Evolutionary conservation across 768 basidiomycete species (phyloP).

Genomic region (Roridomyces roridus): DNA sequence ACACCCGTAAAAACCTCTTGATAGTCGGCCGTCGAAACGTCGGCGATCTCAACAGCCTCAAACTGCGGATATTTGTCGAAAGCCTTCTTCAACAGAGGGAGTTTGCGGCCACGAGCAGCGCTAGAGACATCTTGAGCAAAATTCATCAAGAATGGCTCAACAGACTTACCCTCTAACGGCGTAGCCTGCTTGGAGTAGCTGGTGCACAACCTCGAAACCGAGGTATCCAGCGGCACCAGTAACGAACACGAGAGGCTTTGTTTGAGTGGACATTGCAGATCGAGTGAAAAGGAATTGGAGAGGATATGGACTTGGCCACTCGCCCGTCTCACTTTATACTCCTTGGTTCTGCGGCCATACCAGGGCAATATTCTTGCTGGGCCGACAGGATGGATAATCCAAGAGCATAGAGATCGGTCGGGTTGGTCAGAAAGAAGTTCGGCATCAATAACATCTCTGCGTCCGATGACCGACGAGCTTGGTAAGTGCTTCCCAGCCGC

Average conservation of each 20-base stretch:
- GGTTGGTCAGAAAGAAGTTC: no score
- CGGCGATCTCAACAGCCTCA: conserved; percentile 23
- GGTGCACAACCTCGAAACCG: conserved; percentile 24
- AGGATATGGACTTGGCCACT: no score
- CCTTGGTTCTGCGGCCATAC: no score
- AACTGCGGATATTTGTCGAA: conserved; percentile 19
- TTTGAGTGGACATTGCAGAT: conserved; percentile 17
- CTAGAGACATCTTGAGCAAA: not conserved
- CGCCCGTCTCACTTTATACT: no score
- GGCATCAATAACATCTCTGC: no score
- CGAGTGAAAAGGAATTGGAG: not conserved
- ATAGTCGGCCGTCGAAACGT: conserved; percentile 23
- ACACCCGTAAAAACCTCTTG: not conserved
- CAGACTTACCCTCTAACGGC: conserved; percentile 20
- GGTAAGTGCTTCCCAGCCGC: no score
- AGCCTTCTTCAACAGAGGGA: conserved; percentile 19
- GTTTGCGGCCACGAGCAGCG: conserved; percentile 24
- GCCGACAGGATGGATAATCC: no score
- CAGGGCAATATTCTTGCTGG: no score
- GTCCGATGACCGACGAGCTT: no score
- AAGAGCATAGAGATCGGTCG: no score
- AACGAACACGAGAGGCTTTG: conserved; percentile 22
- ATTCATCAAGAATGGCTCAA: not conserved
- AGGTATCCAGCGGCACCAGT: conserved; percentile 19
- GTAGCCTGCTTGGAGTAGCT: conserved; percentile 23